A percentile compares a stretch with the other conserved stretches of the same genome.
These are phyloP conservation scores for Circinella umbellata DNA, from an alignment of 371 early-diverging fungal species.

Conservation along the genomic window DNA sequence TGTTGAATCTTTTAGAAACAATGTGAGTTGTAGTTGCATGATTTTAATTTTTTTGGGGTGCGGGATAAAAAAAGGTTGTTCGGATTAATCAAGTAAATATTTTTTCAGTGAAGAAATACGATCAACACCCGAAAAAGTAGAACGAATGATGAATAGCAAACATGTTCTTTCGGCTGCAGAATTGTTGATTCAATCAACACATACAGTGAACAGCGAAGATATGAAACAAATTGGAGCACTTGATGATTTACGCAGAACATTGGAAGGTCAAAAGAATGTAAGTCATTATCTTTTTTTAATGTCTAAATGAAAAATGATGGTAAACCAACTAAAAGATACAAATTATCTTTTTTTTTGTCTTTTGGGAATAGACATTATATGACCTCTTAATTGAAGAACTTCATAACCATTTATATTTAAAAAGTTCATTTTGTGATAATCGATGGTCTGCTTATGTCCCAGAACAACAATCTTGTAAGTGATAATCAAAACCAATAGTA, in stretches of 20 bases:
- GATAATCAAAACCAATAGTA: neutral
- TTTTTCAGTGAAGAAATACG: constrained; percentile 78
- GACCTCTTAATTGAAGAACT: constrained; percentile 90
- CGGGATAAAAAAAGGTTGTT: no score
- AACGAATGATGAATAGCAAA: constrained; percentile 74
- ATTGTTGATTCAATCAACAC: constrained; percentile 69
- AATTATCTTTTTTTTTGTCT: no score
- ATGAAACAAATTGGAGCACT: constrained; percentile 87
- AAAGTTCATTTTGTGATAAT: constrained; percentile 74
- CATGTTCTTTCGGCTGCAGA: constrained; percentile 83
- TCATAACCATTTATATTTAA: constrained; percentile 92
- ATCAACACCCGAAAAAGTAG: constrained; percentile 78
- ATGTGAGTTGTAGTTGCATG: constrained; percentile 56
- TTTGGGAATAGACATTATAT: constrained; percentile 58
- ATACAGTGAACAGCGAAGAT: constrained; percentile 73
- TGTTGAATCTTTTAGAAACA: constrained; percentile 74
- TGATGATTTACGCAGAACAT: constrained; percentile 71
- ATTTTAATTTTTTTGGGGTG: no score
- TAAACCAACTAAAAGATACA: neutral
- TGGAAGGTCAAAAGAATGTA: constrained; percentile 75
- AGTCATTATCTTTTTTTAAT: constrained; percentile 9
- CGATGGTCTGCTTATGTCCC: constrained; percentile 63
- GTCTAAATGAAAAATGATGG: neutral
- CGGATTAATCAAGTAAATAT: no score
- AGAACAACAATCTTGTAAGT: constrained; percentile 63